These are phyloP conservation scores for Lachnellula cervina DNA, from an alignment of 2,329 filamentous ascomycete genomes.

Conservation along the genomic window DNA sequence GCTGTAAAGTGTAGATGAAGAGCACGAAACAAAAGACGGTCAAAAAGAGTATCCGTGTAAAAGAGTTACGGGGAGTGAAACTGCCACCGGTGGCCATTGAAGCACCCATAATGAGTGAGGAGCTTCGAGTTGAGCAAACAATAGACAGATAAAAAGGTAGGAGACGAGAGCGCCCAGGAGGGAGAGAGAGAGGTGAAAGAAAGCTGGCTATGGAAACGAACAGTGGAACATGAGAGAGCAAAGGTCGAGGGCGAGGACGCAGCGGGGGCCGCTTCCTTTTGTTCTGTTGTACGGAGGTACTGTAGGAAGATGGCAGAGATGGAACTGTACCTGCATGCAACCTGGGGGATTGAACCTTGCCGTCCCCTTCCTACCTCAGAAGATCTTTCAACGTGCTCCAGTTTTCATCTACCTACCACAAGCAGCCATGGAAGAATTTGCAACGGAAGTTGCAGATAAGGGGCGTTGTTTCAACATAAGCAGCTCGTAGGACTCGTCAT, in stretches of 20 bases:
- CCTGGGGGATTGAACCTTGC: not conserved
- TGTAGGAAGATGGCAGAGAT: too few relatives aligned
- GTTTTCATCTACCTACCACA: not conserved
- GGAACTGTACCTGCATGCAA: not conserved
- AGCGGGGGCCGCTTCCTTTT: not conserved
- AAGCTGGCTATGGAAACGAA: not conserved
- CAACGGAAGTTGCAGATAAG: too few relatives aligned
- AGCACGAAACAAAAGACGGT: slow-evolving; percentile 20
- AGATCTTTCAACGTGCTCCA: not conserved
- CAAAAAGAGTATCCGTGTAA: slow-evolving; percentile 19
- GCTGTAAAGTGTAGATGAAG: slow-evolving; percentile 21
- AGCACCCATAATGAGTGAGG: slow-evolving; percentile 22
- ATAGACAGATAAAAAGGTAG: not conserved
- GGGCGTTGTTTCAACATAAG: too few relatives aligned
- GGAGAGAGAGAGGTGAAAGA: not conserved
- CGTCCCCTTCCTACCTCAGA: not conserved
- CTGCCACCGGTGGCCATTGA: slow-evolving; percentile 16
- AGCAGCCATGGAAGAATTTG: too few relatives aligned
- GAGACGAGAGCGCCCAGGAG: not conserved
- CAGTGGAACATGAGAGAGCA: not conserved
- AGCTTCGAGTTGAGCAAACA: not conserved
- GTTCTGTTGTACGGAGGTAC: not conserved
- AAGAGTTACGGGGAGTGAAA: slow-evolving; percentile 19
- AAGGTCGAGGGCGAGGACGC: not conserved
- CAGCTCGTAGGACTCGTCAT: too few relatives aligned